Evolutionary conservation across 352 stramenopile species (phyloP).

Genomic region (Globisporangium sylvaticum): DNA sequence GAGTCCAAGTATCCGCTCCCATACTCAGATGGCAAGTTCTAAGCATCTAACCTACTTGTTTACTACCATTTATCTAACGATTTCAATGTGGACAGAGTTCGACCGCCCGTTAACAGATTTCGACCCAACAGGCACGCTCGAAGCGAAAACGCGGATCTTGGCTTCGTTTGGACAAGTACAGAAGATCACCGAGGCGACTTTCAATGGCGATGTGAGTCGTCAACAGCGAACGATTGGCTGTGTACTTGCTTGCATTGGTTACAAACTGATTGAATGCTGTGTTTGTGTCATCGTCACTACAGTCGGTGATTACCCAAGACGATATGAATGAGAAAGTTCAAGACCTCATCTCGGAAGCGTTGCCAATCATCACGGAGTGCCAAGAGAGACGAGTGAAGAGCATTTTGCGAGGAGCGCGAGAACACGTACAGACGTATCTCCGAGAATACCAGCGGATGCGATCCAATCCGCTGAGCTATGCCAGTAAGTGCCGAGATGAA

Average conservation of each 20-base stretch:
- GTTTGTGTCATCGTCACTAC: too few species aligned
- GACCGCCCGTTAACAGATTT: conserved; percentile 38
- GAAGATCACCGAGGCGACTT: conserved; percentile 20
- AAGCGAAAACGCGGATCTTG: conserved; percentile 22
- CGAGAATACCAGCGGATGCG: conserved; percentile 7
- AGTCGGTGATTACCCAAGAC: conserved; percentile 12
- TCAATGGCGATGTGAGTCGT: conserved; percentile 33
- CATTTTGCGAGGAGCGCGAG: conserved; percentile 14
- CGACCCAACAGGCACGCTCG: conserved; percentile 28
- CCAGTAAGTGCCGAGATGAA: conserved; percentile 3
- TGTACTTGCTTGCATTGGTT: neutral
- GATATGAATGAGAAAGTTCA: conserved; percentile 13
- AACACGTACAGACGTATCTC: conserved; percentile 12
- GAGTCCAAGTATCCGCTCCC: conserved; percentile 8
- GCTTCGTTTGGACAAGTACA: conserved; percentile 28
- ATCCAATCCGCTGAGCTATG: conserved; percentile 3
- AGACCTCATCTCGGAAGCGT: conserved; percentile 12
- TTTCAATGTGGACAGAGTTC: conserved; percentile 19
- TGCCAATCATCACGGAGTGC: conserved; percentile 11
- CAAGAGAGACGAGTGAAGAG: conserved; percentile 15
- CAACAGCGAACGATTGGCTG: neutral
- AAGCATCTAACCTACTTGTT: too few species aligned
- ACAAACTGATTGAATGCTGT: neutral
- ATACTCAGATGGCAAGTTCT: conserved; percentile 10
- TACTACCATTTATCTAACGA: too few species aligned